Evolutionary conservation across 495 filamentous ascomycete genomes (phyloP).

Genomic region (Aspergillus nidulans): DNA sequence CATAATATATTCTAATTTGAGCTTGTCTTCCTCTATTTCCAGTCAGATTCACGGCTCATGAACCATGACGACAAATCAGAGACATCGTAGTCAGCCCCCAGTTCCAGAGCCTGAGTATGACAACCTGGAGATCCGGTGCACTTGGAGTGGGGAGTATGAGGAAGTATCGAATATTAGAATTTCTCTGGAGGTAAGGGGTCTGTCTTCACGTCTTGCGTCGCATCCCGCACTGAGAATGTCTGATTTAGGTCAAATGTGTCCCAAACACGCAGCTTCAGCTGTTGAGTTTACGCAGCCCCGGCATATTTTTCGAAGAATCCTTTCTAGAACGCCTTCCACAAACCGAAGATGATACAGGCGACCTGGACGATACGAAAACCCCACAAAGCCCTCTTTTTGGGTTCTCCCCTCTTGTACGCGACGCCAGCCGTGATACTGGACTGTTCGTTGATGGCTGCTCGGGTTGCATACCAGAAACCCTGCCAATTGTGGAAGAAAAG

Average conservation of each 20-base stretch:
- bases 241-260: conserved; percentile 16
- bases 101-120: conserved; percentile 17
- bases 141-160: conserved; percentile 28
- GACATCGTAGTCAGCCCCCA: neutral
- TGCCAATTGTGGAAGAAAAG: neutral
- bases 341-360: neutral
- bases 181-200: conserved; percentile 30
- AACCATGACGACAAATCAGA: conserved; percentile 1
- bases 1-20: neutral
- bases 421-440: neutral
- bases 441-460: neutral
- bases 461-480: neutral
- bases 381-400: conserved; percentile 22
- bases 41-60: neutral
- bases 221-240: neutral
- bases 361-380: neutral
- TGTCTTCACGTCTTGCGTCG: neutral
- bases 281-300: neutral
- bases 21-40: neutral
- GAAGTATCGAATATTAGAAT: conserved; percentile 28
- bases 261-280: conserved; percentile 18
- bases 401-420: conserved; percentile 5
- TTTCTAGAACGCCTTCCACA: conserved; percentile 8
- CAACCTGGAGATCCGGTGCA: conserved; percentile 31
- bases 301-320: conserved; percentile 6